phyloP scores from a whole-genome alignment of 176 grass and related monocot species.

The Carex littledalei region DNA sequence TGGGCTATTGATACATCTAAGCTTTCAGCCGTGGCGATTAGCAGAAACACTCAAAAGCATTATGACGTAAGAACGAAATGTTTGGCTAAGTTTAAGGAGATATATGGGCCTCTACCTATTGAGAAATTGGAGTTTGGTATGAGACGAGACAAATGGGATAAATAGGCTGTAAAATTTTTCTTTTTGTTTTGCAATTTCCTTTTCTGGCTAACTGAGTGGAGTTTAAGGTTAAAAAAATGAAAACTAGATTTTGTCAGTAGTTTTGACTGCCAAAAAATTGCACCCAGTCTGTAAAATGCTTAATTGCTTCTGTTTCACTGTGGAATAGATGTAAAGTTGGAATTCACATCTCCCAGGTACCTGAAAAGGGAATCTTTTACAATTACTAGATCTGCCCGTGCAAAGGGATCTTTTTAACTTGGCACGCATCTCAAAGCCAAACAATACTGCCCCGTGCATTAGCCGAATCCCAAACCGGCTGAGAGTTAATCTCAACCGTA shows the following conservation, averaged over 20 bases:
- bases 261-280: not conserved
- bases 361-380: no score
- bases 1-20: conserved; percentile 99
- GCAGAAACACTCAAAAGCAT: conserved; percentile 71
- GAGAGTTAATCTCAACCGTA: no score
- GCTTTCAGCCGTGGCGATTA: conserved; percentile 79
- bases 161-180: conserved; percentile 35
- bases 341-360: no score
- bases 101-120: conserved; percentile 57
- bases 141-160: conserved; percentile 71
- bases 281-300: conserved; percentile 11
- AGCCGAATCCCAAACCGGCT: no score
- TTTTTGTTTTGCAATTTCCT: not conserved
- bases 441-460: no score
- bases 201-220: conserved; percentile 18
- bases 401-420: no score
- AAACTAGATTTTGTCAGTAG: not conserved
- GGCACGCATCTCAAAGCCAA: no score
- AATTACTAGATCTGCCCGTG: no score
- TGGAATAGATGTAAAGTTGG: conserved; percentile 29
- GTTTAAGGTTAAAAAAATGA: not conserved
- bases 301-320: not conserved
- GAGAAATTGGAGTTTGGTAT: conserved; percentile 58
- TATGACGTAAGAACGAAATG: conserved; percentile 78
- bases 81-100: conserved; percentile 59